Evolutionary conservation across 169 alveolate species (phyloP).

Genomic region (Eimeria tenella): DNA sequence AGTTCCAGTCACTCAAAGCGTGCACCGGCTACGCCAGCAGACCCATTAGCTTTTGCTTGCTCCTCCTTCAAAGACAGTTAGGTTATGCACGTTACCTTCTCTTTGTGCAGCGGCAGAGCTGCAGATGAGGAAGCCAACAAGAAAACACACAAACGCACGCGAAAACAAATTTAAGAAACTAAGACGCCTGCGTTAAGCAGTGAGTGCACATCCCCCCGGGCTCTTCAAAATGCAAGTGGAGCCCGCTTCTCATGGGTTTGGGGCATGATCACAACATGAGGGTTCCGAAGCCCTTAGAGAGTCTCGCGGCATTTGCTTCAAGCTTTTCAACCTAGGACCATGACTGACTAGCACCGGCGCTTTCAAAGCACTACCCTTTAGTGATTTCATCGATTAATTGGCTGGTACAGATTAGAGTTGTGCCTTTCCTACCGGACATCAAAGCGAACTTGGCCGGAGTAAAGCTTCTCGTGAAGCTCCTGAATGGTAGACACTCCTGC

Average conservation of each 20-base stretch:
- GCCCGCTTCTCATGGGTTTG: too few relatives aligned
- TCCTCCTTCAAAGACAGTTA: slow-evolving; percentile 69
- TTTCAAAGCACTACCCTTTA: too few relatives aligned
- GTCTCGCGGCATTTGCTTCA: too few relatives aligned
- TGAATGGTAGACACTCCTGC: slow-evolving; percentile 69
- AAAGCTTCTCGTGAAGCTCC: slow-evolving; percentile 68
- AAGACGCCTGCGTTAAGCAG: too few relatives aligned
- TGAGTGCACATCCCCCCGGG: too few relatives aligned
- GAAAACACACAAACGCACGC: background rate
- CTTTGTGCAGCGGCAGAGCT: slow-evolving; percentile 86
- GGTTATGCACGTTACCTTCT: slow-evolving; percentile 85
- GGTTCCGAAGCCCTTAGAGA: too few relatives aligned
- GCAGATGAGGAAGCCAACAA: background rate
- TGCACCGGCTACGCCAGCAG: background rate
- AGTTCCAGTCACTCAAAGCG: background rate
- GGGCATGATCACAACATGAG: too few relatives aligned
- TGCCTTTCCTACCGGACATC: slow-evolving; percentile 76
- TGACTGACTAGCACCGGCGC: too few relatives aligned
- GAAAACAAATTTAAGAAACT: background rate
- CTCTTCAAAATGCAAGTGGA: too few relatives aligned
- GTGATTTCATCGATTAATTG: too few relatives aligned
- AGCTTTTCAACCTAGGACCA: too few relatives aligned
- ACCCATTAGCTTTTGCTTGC: slow-evolving; percentile 43
- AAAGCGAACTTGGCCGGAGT: slow-evolving; percentile 73
- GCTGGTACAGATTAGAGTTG: background rate